Percentiles rank a stretch among this genome's conserved stretches.
These are phyloP conservation scores for Globisporangium canariense DNA, from an alignment of 352 stramenopile species.

Conservation along the genomic window DNA sequence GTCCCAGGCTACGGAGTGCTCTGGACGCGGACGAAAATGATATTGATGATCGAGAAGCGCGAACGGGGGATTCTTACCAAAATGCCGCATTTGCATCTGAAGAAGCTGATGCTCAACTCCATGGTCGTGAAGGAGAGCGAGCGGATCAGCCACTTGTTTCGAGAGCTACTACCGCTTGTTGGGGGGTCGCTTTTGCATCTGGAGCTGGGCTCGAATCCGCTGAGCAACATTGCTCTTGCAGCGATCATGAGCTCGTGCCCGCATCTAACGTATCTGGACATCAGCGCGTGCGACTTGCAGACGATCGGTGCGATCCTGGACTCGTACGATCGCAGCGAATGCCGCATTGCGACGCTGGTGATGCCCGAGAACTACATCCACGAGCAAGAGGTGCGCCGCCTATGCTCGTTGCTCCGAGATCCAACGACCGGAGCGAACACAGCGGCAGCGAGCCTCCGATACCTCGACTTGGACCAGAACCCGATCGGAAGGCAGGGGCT, in stretches of 20 bases:
- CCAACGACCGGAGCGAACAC: background rate
- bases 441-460: slow-evolving; percentile 19
- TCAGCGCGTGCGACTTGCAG: slow-evolving; percentile 34
- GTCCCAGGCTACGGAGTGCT: slow-evolving; percentile 35
- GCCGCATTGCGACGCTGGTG: slow-evolving; percentile 30
- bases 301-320: slow-evolving; percentile 29
- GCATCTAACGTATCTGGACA: slow-evolving; percentile 28
- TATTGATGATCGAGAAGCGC: background rate
- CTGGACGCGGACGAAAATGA: slow-evolving; percentile 13
- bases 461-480: slow-evolving; percentile 39
- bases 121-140: slow-evolving; percentile 20
- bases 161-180: slow-evolving; percentile 20
- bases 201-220: slow-evolving; percentile 28
- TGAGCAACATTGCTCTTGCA: slow-evolving; percentile 18
- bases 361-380: slow-evolving; percentile 35
- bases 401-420: slow-evolving; percentile 27
- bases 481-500: slow-evolving; percentile 21
- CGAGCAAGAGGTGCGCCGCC: slow-evolving; percentile 21
- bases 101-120: slow-evolving; percentile 30
- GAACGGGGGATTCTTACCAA: background rate
- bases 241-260: slow-evolving; percentile 35
- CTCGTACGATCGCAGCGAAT: slow-evolving; percentile 20
- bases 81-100: slow-evolving; percentile 8
- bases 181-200: slow-evolving; percentile 25
- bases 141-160: slow-evolving; percentile 17